Evolutionary conservation across 331 rosid species (phyloP), one percentile per base, ranked within the genome.

Genomic region (Spiraea crenata): DNA sequence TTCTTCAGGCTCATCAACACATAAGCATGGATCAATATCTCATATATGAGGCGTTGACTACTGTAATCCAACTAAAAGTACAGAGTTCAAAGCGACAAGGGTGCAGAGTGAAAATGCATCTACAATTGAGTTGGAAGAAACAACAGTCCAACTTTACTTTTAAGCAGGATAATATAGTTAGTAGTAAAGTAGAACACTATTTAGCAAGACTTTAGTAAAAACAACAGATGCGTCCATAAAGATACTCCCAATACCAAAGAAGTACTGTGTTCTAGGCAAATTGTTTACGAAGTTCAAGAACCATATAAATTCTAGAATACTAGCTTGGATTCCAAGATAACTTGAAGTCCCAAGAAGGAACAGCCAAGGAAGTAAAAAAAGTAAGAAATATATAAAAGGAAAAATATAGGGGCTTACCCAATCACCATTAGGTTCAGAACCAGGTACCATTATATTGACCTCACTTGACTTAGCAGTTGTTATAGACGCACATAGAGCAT

Each of bases 391-490:
- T 37, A 71, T 45, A 66, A 49, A 46, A 57, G 79, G 67, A 50
- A 3, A 67, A 61, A 64, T 16, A 40, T 11, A 65, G 69, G 74
- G 77, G 76, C 90, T 46, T 89, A 93, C 99, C 99, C 97, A 93
- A 80, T 91, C 97, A 82, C 81, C 89, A 69, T 89, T 80, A 51
- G 97, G 85, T 70, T 69, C 85, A 37, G 84, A 80, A 61, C 86
- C 87, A 57, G 97, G 99, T 68, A 93, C 96, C 86, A 93, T 63
- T 51, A 93, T 85, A 78, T 93, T 93, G 79, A 93, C 88, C 92
- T 91, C 99, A 65, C 99, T 91, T 56, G 99, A 89, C 86, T 93
- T 93, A 45, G 99, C 97, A 58, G 99, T 87, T 63, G 97, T 89
- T 79, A 93, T 75, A 72, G 99, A 86, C 51, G 90, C 72, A 69